phyloP scores from a whole-genome alignment of 2,329 filamentous ascomycete genomes.

The Fusarium ambrosium region DNA sequence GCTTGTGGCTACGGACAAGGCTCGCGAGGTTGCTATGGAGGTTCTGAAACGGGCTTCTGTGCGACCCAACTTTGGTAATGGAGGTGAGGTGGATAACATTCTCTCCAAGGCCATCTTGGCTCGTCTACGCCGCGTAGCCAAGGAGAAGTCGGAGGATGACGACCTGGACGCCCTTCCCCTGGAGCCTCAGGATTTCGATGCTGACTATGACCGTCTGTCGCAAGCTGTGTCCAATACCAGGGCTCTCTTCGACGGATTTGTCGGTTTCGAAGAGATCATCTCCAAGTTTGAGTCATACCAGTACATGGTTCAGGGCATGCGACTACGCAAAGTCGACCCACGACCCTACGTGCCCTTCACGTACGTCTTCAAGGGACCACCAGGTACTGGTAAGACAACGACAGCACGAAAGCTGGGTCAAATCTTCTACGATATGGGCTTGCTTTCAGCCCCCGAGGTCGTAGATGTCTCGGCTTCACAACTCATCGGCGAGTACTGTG shows the following conservation, averaged over 20 bases:
- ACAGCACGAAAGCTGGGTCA: slow-evolving; percentile 79
- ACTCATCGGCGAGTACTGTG: slow-evolving; percentile 75
- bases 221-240: slow-evolving; percentile 59
- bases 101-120: slow-evolving; percentile 45
- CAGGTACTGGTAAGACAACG: slow-evolving; percentile 79
- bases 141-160: slow-evolving; percentile 37
- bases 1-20: slow-evolving; percentile 66
- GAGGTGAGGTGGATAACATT: slow-evolving; percentile 76
- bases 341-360: slow-evolving; percentile 70
- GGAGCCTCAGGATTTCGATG: slow-evolving; percentile 65
- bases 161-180: slow-evolving; percentile 42
- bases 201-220: slow-evolving; percentile 67
- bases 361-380: slow-evolving; percentile 75
- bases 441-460: slow-evolving; percentile 72
- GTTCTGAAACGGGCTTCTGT: slow-evolving; percentile 73
- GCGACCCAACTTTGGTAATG: slow-evolving; percentile 80
- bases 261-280: slow-evolving; percentile 71
- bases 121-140: slow-evolving; percentile 42
- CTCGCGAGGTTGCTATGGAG: slow-evolving; percentile 68
- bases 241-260: slow-evolving; percentile 69
- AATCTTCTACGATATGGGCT: slow-evolving; percentile 80
- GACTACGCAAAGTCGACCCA: slow-evolving; percentile 65
- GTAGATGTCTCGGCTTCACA: slow-evolving; percentile 77
- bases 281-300: slow-evolving; percentile 68
- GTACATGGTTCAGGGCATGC: slow-evolving; percentile 65